A percentile compares a stretch with the other conserved stretches of the same genome.
phyloP scores from a whole-genome alignment of 208 protist species.

The Angomonas deanei region DNA sequence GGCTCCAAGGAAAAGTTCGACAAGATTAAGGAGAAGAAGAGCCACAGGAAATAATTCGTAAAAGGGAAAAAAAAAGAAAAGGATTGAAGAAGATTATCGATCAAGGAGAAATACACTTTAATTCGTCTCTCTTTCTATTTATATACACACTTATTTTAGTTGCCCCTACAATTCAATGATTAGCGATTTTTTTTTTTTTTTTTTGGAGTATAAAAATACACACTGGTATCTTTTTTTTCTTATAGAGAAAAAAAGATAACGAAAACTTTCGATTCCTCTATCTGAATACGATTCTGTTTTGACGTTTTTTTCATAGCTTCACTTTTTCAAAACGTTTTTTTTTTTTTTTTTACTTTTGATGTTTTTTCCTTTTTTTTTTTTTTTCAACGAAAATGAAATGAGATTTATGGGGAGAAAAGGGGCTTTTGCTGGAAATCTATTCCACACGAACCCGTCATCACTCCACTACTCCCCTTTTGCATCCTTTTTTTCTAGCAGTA shows the following conservation, averaged over 20 bases:
- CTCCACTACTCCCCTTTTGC: no score
- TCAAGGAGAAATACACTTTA: no score
- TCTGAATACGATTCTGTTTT: not conserved
- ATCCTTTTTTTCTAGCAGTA: no score
- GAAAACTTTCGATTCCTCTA: not conserved
- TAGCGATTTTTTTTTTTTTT: slow-evolving; percentile 4
- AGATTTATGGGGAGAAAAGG: no score
- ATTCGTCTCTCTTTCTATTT: no score
- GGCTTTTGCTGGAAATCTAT: no score
- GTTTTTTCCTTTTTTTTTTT: slow-evolving; percentile 10
- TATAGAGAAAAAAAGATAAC: slow-evolving; percentile 7
- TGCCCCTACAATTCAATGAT: no score
- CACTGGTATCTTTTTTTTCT: not conserved
- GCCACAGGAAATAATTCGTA: not conserved
- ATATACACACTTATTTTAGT: no score
- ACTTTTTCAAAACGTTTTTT: not conserved
- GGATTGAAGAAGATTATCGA: not conserved
- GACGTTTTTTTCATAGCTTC: not conserved
- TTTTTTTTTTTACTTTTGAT: slow-evolving; percentile 11
- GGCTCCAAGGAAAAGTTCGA: not conserved
- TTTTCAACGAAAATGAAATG: not conserved
- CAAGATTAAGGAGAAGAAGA: not conserved
- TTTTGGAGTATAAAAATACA: slow-evolving; percentile 1
- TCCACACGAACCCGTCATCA: no score
- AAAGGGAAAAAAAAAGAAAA: slow-evolving; percentile 1